phyloP scores from a whole-genome alignment of 345 rosid species.

The Anastatica hierochuntica region DNA sequence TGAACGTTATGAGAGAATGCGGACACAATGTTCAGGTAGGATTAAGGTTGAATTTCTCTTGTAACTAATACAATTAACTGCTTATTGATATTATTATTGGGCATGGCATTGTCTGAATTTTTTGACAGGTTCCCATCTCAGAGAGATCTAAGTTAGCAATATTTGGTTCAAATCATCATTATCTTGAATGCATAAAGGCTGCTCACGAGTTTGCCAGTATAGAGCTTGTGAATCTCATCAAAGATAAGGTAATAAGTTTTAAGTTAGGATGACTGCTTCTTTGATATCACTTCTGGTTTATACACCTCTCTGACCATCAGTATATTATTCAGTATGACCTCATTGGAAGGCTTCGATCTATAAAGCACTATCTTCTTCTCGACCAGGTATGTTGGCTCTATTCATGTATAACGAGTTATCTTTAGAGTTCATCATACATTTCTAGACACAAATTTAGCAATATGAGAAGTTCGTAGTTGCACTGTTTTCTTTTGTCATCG shows the following conservation, averaged over 20 bases:
- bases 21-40: conserved; percentile 90
- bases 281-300: neutral
- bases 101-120: conserved; percentile 1
- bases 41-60: neutral
- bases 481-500: neutral
- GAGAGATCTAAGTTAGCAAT: conserved; percentile 73
- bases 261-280: conserved; percentile 3
- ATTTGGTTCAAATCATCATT: conserved; percentile 83
- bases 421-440: conserved; percentile 7
- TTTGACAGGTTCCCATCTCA: conserved; percentile 60
- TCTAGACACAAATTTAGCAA: neutral
- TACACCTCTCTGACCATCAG: conserved; percentile 13
- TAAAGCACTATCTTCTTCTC: conserved; percentile 95
- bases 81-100: conserved; percentile 1
- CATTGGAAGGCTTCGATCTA: conserved; percentile 74
- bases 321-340: conserved; percentile 63
- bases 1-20: conserved; percentile 98
- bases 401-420: neutral
- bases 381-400: conserved; percentile 64
- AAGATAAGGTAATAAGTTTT: conserved; percentile 51
- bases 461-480: conserved; percentile 1
- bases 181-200: conserved; percentile 86
- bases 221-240: conserved; percentile 79
- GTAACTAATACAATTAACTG: neutral
- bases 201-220: conserved; percentile 85